Evolutionary conservation across 345 rosid genomes (phyloP).

Genomic region (Capsella bursapastoris): DNA sequence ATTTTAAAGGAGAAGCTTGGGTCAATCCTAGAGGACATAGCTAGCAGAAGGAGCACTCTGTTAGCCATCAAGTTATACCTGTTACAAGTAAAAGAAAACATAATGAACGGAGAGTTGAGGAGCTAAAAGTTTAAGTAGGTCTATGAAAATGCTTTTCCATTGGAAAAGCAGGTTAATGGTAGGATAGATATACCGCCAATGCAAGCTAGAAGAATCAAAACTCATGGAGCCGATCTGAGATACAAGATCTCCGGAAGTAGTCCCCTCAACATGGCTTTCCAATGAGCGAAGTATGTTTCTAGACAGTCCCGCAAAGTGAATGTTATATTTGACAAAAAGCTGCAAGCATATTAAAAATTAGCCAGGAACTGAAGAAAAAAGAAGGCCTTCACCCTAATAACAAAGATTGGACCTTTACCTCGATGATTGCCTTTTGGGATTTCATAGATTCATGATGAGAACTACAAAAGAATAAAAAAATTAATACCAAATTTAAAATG

Average conservation of each 20-base stretch:
- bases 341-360: slow-evolving; percentile 47
- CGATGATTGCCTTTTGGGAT: slow-evolving; percentile 91
- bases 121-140: slow-evolving; percentile 27
- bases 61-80: slow-evolving; percentile 99
- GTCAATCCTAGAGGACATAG: slow-evolving; percentile 81
- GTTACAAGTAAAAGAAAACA: slow-evolving; percentile 30
- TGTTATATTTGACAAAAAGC: slow-evolving; percentile 99
- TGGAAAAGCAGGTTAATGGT: slow-evolving; percentile 9
- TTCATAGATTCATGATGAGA: slow-evolving; percentile 95
- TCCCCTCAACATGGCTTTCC: slow-evolving; percentile 63
- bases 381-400: background rate
- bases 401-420: slow-evolving; percentile 57
- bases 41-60: slow-evolving; percentile 89
- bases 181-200: slow-evolving; percentile 78
- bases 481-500: slow-evolving; percentile 20
- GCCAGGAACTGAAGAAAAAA: slow-evolving; percentile 16
- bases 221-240: slow-evolving; percentile 87
- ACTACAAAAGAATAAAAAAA: slow-evolving; percentile 54
- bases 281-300: slow-evolving; percentile 70
- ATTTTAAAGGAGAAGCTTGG: slow-evolving; percentile 72
- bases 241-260: slow-evolving; percentile 77
- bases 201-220: slow-evolving; percentile 87
- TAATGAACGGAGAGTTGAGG: slow-evolving; percentile 14
- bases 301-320: slow-evolving; percentile 87
- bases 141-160: slow-evolving; percentile 10